These are phyloP conservation scores for Entophlyctis luteolus DNA, from an alignment of 192 early-diverging fungal species.

Conservation along the genomic window DNA sequence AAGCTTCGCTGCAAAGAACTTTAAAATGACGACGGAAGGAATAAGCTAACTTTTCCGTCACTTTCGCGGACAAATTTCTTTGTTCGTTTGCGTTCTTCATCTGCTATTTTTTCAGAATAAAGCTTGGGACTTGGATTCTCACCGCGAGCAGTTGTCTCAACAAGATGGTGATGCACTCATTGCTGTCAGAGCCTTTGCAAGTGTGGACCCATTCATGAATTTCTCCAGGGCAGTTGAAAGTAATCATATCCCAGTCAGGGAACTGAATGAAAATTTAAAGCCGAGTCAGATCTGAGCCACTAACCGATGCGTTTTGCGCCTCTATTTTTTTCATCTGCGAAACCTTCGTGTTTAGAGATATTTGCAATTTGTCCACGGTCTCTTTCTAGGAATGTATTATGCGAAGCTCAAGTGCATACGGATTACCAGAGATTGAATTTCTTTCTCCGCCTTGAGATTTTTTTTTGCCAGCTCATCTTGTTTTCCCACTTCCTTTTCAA, in stretches of 20 bases:
- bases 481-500: background rate
- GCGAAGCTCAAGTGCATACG: too few species aligned
- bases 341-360: constrained; percentile 12
- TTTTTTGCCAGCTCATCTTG: constrained; percentile 1
- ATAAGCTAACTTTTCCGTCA: background rate
- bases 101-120: background rate
- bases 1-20: background rate
- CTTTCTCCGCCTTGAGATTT: background rate
- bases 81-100: background rate
- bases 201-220: constrained; percentile 41
- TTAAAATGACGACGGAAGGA: background rate
- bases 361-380: background rate
- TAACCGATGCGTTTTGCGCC: too few species aligned
- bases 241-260: constrained; percentile 54
- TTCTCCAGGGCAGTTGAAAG: constrained; percentile 28
- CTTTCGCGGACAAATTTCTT: background rate
- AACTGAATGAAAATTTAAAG: constrained; percentile 5
- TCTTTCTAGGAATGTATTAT: too few species aligned
- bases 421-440: background rate
- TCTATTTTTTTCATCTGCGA: constrained; percentile 15
- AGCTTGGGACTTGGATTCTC: background rate
- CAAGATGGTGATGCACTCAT: constrained; percentile 49
- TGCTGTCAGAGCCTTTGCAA: constrained; percentile 43
- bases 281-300: too few species aligned
- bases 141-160: constrained; percentile 39